Base-by-base conservation (phyloP, 177 flowering plant genomes). In the Vitis hybrid region DNA sequence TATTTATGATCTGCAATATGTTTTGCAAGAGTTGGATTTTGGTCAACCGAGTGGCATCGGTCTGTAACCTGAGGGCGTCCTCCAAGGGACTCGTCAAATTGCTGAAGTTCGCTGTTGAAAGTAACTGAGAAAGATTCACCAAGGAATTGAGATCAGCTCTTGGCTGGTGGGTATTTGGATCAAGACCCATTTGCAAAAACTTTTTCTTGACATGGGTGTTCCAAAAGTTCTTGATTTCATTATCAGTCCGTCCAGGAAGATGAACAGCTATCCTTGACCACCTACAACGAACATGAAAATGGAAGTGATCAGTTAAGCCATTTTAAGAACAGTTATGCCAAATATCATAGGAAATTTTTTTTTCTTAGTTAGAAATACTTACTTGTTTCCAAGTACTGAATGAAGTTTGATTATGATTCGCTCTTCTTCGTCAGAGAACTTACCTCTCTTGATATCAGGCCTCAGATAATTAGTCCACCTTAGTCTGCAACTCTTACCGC, bases 191-290 rank as follows among this genome's bases (percentile, higher is more conserved):
- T 54, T 77, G 81, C 6, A 88, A 75, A 3, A 91, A 87, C 72
- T 87, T 87, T 67, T 85, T 91, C 83, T 80, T 90, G 2, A 91
- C 54, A 58, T 83, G 90, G 30, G 94, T 91, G 77, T 91, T 91
- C 91, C 93, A 91, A 15, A 69, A 79, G 73, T 90, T 91, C 84
- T 90, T 91, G 73, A 90, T 87, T 63, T 90, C 94, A 59, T 90
- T 90, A 54, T 90, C 91, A 0, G 97, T 91, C 49, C 93, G 53
- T 64, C 92, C 93, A 0, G 90, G 92, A 35, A 91, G 87, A 79
- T 83, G 85, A 9, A 76, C 71, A 13, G 97, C 97, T 62, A 90
- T 91, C 53, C 73, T 83, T 9, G 97, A 90, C 97, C 94, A 90
- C 88, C 97, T 88, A 32, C 51, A 50, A 32, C 63, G 30, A 27